Conservation (phyloP, 75 land plant species). For the Pinus albicaulis region DNA sequence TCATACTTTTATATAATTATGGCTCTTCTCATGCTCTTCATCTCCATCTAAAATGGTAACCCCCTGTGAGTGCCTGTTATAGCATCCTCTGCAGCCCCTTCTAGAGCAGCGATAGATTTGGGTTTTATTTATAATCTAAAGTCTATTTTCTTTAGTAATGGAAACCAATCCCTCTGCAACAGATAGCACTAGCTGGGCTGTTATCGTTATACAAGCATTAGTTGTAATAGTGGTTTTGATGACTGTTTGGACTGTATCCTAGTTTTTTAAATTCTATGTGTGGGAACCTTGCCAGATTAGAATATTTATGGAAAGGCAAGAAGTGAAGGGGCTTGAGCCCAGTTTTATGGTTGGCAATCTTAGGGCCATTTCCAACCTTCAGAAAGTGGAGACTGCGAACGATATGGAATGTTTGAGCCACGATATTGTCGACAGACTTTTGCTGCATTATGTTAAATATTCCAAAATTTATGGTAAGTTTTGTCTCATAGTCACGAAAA, state of each 20-base stretch:
- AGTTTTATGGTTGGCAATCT: too few relatives aligned
- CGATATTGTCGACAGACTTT: too few relatives aligned
- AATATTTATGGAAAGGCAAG: constrained; percentile 32
- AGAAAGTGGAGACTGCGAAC: too few relatives aligned
- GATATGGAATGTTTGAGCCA: too few relatives aligned
- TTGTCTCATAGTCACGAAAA: too few relatives aligned
- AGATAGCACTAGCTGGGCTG: neutral
- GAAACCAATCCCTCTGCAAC: neutral
- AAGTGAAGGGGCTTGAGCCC: constrained; percentile 5
- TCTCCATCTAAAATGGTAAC: too few relatives aligned
- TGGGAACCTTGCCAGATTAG: constrained; percentile 35
- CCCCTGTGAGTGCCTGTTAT: neutral
- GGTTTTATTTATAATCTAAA: neutral
- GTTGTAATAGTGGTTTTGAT: neutral
- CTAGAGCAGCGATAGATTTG: neutral
- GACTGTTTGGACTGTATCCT: neutral
- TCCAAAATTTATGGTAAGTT: too few relatives aligned
- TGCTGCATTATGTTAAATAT: too few relatives aligned
- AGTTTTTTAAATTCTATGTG: constrained; percentile 1
- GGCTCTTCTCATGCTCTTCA: neutral
- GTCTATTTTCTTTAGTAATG: neutral
- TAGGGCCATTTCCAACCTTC: too few relatives aligned
- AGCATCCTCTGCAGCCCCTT: neutral
- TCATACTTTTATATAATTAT: neutral
- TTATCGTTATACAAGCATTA: neutral